phyloP scores from a whole-genome alignment of 495 filamentous ascomycete genomes.

The Penicillium taxi region DNA sequence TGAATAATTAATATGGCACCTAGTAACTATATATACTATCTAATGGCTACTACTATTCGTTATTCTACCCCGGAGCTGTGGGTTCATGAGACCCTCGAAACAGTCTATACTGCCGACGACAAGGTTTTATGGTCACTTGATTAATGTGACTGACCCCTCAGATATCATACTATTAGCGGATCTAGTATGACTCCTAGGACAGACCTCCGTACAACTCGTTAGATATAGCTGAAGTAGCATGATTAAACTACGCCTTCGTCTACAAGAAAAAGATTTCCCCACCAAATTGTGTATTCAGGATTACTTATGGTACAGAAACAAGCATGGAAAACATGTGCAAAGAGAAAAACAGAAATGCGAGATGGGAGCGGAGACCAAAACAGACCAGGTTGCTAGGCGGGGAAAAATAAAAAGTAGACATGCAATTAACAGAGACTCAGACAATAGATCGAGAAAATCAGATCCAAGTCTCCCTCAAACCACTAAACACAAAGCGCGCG shows the following conservation, averaged over 20 bases:
- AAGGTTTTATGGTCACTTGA: too few species aligned
- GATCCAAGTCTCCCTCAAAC: background rate
- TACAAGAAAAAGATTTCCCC: slow-evolving; percentile 24
- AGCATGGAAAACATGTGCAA: slow-evolving; percentile 25
- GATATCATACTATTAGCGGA: too few species aligned
- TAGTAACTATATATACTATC: too few species aligned
- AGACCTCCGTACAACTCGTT: too few species aligned
- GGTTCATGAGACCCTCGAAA: too few species aligned
- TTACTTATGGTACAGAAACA: slow-evolving; percentile 42
- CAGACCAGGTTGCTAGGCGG: slow-evolving; percentile 9
- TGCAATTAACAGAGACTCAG: slow-evolving; percentile 15
- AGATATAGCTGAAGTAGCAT: too few species aligned
- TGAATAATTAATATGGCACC: too few species aligned
- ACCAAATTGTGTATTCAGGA: slow-evolving; percentile 35
- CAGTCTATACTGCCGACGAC: too few species aligned
- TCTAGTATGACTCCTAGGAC: too few species aligned
- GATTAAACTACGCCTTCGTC: background rate
- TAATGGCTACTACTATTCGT: too few species aligned
- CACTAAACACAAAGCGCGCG: slow-evolving; percentile 3
- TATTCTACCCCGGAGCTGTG: too few species aligned
- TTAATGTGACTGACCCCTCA: too few species aligned
- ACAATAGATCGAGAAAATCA: slow-evolving; percentile 12
- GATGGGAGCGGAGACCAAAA: slow-evolving; percentile 14
- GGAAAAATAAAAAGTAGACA: slow-evolving; percentile 10
- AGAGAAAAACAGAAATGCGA: slow-evolving; percentile 12